phyloP scores from a whole-genome alignment of 768 basidiomycete species.

The Russula griseocarnosa region DNA sequence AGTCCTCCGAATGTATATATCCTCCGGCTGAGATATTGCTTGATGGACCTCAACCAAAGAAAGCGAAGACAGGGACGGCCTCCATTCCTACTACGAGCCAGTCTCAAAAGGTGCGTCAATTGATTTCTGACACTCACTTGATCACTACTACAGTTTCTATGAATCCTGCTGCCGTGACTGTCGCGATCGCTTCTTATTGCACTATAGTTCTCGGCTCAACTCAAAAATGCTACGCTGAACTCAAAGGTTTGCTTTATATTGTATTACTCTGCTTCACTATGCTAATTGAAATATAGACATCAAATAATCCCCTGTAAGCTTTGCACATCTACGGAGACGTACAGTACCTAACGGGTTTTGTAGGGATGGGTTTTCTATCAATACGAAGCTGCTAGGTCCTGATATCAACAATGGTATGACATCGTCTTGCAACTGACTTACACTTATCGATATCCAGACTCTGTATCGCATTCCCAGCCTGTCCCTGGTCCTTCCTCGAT shows the following conservation, averaged over 20 bases:
- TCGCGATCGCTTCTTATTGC: too few species aligned
- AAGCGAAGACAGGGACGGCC: not conserved
- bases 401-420: too few species aligned
- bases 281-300: not conserved
- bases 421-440: too few species aligned
- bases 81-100: not conserved
- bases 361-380: not conserved
- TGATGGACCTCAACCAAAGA: not conserved
- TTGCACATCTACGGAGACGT: too few species aligned
- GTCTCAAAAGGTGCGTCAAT: not conserved
- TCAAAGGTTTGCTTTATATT: not conserved
- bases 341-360: not conserved
- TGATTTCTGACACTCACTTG: not conserved
- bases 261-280: not conserved
- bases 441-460: too few species aligned
- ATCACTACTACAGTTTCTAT: too few species aligned
- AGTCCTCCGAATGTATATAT: not conserved
- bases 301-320: not conserved
- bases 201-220: not conserved
- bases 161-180: too few species aligned
- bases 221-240: not conserved
- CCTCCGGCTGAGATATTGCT: too few species aligned
- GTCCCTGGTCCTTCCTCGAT: too few species aligned
- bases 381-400: not conserved
- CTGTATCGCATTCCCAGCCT: too few species aligned